phyloP scores from a whole-genome alignment of 2,329 filamentous ascomycete genomes.

The Tolypocladium guangdongense region DNA sequence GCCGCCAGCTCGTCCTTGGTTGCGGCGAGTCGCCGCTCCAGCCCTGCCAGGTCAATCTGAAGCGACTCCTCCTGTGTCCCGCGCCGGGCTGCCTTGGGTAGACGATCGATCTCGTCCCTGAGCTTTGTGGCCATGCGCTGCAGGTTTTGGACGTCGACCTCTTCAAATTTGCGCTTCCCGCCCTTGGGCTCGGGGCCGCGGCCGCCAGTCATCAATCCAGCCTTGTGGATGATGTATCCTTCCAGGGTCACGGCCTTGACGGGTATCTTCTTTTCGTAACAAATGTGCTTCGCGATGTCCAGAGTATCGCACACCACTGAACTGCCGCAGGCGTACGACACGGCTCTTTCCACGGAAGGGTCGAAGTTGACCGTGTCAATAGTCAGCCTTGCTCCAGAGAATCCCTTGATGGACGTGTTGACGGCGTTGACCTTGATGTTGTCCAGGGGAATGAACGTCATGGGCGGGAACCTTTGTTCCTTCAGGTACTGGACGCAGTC shows the following conservation, averaged over 20 bases:
- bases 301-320: conserved; percentile 89
- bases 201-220: conserved; percentile 92
- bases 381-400: conserved; percentile 74
- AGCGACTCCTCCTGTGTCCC: conserved; percentile 70
- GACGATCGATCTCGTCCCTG: conserved; percentile 63
- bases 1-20: conserved; percentile 66
- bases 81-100: conserved; percentile 69
- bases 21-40: conserved; percentile 66
- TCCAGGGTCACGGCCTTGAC: conserved; percentile 93
- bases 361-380: conserved; percentile 97
- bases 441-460: conserved; percentile 92
- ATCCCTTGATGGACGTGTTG: conserved; percentile 82
- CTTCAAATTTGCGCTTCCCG: conserved; percentile 74
- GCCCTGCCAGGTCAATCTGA: conserved; percentile 65
- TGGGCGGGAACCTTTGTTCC: conserved; percentile 74
- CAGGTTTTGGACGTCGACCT: conserved; percentile 80
- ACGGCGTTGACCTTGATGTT: conserved; percentile 92
- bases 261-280: conserved; percentile 72
- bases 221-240: conserved; percentile 94
- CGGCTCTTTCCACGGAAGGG: conserved; percentile 74
- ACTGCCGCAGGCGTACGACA: conserved; percentile 90
- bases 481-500: conserved; percentile 93
- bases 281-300: conserved; percentile 77
- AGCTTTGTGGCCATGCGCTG: conserved; percentile 65
- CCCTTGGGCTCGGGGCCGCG: conserved; percentile 66